Evolutionary conservation across 2,329 filamentous ascomycete species (phyloP), one percentile per base, ranked within the genome.

Genomic region (Calonectria montana): DNA sequence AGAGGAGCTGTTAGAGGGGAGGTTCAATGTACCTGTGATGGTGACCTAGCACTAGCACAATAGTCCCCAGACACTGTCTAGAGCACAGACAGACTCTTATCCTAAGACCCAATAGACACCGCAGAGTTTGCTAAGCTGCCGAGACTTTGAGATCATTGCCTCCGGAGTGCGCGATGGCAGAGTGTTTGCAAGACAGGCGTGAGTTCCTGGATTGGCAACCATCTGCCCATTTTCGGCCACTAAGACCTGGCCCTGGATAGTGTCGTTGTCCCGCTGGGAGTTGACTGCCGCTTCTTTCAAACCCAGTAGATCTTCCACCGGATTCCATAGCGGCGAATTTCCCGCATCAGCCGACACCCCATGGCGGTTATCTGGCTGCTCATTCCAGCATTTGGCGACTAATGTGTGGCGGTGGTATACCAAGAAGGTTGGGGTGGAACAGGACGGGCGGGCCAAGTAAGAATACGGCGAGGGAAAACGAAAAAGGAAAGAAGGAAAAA

Each of bases 61-160:
- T 74, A 72, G 68, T 67, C 27, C 50, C 27, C 57, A 74, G 72
- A 74, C 69, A 67, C 21, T 70, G 68, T 71, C 64, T 67, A 67
- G 71, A 45, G 53, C 68, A 76, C 69, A 65, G 64, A 69, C 59
- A 31, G 67, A 73, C 66, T 63, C 70, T 41, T 62, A 37, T 35
- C 29, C 37, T 55, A 37, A 64, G 41, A 68, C 39, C 16, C 37
- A 59, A 37, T 67, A 55, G 31, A 39, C 21, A 57, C 35, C 31
- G 43, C 37, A n/a, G 50, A 35, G 45, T n/a, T 39, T 57, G 27
- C n/a, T 59, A 41, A 41, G 39, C 37, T n/a, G 31, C 18, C 50
- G n/a, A 41, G 64, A 67, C 69, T 59, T 59, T 29, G 31, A 31
- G 27, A 65, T 27, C 27, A 25, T 29, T 50, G 25, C 57, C 25